A percentile compares a stretch with the other conserved stretches of the same genome.
Evolutionary conservation across 768 basidiomycete genomes (phyloP).

Genomic region (Pleurotus ostreatus): DNA sequence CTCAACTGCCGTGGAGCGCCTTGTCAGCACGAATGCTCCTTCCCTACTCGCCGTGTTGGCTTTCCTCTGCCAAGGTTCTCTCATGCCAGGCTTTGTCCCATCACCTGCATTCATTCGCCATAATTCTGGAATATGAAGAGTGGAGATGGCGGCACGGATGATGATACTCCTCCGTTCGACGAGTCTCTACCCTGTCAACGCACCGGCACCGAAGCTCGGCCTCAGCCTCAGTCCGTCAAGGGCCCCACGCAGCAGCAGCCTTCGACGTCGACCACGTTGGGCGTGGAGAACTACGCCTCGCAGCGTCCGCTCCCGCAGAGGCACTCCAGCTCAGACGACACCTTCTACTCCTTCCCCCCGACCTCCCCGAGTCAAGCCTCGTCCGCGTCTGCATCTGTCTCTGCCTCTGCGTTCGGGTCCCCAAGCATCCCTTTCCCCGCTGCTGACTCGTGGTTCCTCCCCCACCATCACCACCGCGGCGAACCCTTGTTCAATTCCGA

Average conservation of each 20-base stretch:
- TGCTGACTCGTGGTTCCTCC: too few relatives aligned
- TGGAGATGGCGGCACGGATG: neutral
- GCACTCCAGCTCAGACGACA: neutral
- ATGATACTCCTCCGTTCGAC: neutral
- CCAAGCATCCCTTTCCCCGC: too few relatives aligned
- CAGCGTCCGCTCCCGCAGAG: neutral
- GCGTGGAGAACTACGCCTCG: neutral
- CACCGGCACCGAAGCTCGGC: neutral
- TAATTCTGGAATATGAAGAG: slow-evolving; percentile 4
- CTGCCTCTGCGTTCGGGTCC: neutral
- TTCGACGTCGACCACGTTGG: neutral
- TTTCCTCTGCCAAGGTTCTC: neutral
- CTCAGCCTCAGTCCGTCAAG: neutral
- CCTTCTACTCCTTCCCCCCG: slow-evolving; percentile 2
- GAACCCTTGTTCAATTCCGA: slow-evolving; percentile 4
- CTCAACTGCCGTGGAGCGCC: neutral
- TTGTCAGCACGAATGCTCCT: neutral
- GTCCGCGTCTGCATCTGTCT: neutral
- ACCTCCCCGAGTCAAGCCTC: slow-evolving; percentile 1
- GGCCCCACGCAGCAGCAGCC: neutral
- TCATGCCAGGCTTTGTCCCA: neutral
- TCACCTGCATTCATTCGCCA: neutral
- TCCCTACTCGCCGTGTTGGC: too few relatives aligned
- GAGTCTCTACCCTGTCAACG: neutral
- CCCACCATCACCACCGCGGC: neutral